Evolutionary conservation across 164 flowering plant genomes (phyloP).

Genomic region (Piper betle): DNA sequence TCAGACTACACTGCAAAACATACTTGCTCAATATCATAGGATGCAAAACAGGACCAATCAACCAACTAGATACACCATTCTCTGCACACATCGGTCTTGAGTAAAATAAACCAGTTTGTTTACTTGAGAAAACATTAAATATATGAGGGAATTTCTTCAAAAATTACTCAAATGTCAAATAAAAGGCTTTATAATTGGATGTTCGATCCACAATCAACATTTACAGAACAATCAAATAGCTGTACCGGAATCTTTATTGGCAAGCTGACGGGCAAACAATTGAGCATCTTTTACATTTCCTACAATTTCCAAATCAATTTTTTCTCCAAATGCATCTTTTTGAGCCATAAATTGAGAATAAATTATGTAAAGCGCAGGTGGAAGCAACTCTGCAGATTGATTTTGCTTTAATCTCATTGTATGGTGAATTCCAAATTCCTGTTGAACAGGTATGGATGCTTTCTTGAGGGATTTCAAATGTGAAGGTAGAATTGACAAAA

Average conservation of each 20-base stretch:
- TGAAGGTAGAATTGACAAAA: slow-evolving; percentile 90
- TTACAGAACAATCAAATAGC: background rate
- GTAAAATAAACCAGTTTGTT: too few species aligned
- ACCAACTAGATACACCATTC: too few species aligned
- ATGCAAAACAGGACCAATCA: too few species aligned
- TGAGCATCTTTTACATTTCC: slow-evolving; percentile 95
- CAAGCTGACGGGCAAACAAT: slow-evolving; percentile 74
- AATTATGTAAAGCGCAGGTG: slow-evolving; percentile 83
- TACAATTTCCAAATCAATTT: slow-evolving; percentile 67
- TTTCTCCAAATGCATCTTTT: slow-evolving; percentile 94
- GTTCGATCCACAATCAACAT: background rate
- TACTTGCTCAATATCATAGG: too few species aligned
- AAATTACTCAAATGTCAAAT: background rate
- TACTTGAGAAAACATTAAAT: background rate
- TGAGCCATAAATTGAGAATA: slow-evolving; percentile 87
- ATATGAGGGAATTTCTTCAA: background rate
- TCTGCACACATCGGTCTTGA: too few species aligned
- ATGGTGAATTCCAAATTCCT: slow-evolving; percentile 70
- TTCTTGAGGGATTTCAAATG: slow-evolving; percentile 92
- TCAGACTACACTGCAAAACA: too few species aligned
- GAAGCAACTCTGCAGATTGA: slow-evolving; percentile 77
- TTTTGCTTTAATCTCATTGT: slow-evolving; percentile 81
- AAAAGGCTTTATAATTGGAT: background rate
- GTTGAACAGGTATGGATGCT: slow-evolving; percentile 93
- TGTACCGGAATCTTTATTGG: slow-evolving; percentile 57